Evolutionary conservation across 257 asterid species (phyloP), one percentile per base, ranked within the genome.

Genomic region (Solanum sparsipilum): DNA sequence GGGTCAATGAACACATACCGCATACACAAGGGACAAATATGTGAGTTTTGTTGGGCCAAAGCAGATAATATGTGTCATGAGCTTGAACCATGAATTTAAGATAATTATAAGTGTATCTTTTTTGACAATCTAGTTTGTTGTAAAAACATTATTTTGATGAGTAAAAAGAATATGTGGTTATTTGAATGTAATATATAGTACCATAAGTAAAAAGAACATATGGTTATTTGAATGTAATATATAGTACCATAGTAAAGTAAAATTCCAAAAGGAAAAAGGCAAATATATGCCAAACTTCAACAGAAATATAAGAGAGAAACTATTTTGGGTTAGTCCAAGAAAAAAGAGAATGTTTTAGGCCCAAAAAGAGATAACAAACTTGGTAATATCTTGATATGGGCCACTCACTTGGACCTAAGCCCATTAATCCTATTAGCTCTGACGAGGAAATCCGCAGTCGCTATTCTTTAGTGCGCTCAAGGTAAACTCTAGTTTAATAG

Each of bases 371-470:
- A 46, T 13, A 46, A 13, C 7, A 46, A 46, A 46, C 20, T 46
- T 46, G 20, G 56, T 46, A 46, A 46, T 46, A 46, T 46, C 18
- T 46, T 46, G 56, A 46, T 46, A 46, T 46, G 56, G 56, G 56
- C 56, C 56, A 46, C 56, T 13, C 20, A 46, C 56, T 13, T 46
- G 21, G 32, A 65, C 72, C 8, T n/a, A n/a, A 65, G 72, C 32
- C 72, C 72, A 65, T 65, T 65, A 65, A 65, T 65, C 72, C 7
- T 23, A 63, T 63, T 63, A 4, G 12, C 13, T 60, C 11, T 60
- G 13, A 60, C 2, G 5, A 20, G 25, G 0, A 9, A 63, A 63
- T 10, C 7, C 0, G 1, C 7, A 4, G 7, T n/a, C 5, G 29
- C 7, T 63, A 2, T 23, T 60, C 3, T 23, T 60, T 23, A 63